phyloP scores from a whole-genome alignment of 108 stramenopile genomes.

The Cyclotella cryptica region DNA sequence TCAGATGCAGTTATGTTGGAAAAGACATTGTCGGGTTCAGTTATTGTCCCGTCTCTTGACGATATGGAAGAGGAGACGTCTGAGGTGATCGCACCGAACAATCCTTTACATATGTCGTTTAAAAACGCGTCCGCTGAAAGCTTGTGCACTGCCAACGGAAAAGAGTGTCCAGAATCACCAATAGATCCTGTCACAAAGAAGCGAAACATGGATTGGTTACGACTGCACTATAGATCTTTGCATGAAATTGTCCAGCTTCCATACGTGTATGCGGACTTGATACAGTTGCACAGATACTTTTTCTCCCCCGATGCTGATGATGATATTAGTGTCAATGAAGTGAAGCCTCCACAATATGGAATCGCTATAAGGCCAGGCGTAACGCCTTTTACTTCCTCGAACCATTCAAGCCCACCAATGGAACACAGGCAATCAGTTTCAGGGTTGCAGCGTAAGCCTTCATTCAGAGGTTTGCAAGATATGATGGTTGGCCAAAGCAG shows the following conservation, averaged over 20 bases:
- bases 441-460: slow-evolving; percentile 76
- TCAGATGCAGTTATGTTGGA: slow-evolving; percentile 78
- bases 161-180: slow-evolving; percentile 41
- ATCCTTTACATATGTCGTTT: slow-evolving; percentile 19
- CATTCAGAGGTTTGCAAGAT: slow-evolving; percentile 60
- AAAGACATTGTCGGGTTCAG: slow-evolving; percentile 66
- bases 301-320: slow-evolving; percentile 74
- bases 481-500: slow-evolving; percentile 24
- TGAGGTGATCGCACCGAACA: slow-evolving; percentile 6
- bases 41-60: slow-evolving; percentile 48
- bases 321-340: slow-evolving; percentile 50
- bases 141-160: slow-evolving; percentile 52
- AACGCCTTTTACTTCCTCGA: slow-evolving; percentile 8
- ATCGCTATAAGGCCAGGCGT: slow-evolving; percentile 13
- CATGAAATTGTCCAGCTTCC: slow-evolving; percentile 69
- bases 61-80: slow-evolving; percentile 40
- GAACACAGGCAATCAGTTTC: slow-evolving; percentile 5
- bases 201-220: slow-evolving; percentile 73
- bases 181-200: slow-evolving; percentile 62
- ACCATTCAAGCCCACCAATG: background rate
- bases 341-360: slow-evolving; percentile 10
- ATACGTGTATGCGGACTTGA: slow-evolving; percentile 78
- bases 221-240: slow-evolving; percentile 68
- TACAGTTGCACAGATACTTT: slow-evolving; percentile 82
- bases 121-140: slow-evolving; percentile 34